These are phyloP conservation scores for Erythrobasidium yunnanense DNA, from an alignment of 768 basidiomycete genomes.

Conservation along the genomic window DNA sequence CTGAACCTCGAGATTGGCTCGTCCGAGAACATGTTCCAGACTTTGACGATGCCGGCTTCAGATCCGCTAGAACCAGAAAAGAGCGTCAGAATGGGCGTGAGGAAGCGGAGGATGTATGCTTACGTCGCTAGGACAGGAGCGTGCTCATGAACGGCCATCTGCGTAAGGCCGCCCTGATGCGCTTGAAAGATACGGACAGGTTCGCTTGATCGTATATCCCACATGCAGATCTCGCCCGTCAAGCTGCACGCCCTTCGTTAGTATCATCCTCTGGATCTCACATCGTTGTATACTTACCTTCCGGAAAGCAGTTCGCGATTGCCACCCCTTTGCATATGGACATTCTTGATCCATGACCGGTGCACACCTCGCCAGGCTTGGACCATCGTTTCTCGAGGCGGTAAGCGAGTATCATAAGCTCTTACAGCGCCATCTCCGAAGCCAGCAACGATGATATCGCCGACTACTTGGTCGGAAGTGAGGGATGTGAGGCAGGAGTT, in stretches of 20 bases:
- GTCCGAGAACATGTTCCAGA: constrained; percentile 56
- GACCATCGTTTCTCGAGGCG: constrained; percentile 71
- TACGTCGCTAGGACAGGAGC: constrained; percentile 76
- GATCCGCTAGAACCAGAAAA: constrained; percentile 48
- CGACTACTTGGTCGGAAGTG: constrained; percentile 61
- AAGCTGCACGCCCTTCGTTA: constrained; percentile 47
- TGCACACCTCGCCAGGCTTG: constrained; percentile 61
- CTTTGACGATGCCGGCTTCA: constrained; percentile 54
- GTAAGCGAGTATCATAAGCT: constrained; percentile 80
- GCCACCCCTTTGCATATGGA: constrained; percentile 65
- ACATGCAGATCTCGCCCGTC: constrained; percentile 79
- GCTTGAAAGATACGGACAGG: constrained; percentile 56
- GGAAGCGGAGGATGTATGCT: constrained; percentile 40
- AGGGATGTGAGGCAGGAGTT: constrained; percentile 82
- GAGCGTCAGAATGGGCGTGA: not conserved
- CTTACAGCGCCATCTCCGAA: constrained; percentile 86
- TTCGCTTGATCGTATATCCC: constrained; percentile 67
- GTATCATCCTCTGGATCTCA: not conserved
- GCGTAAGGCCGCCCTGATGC: constrained; percentile 61
- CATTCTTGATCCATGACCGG: constrained; percentile 78
- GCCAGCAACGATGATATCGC: constrained; percentile 72
- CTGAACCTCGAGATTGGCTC: constrained; percentile 47
- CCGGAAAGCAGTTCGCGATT: constrained; percentile 68
- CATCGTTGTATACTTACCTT: constrained; percentile 49
- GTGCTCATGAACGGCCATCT: constrained; percentile 75